Conservation (phyloP, 139 green algal species). For the Zygnema cylindricum region DNA sequence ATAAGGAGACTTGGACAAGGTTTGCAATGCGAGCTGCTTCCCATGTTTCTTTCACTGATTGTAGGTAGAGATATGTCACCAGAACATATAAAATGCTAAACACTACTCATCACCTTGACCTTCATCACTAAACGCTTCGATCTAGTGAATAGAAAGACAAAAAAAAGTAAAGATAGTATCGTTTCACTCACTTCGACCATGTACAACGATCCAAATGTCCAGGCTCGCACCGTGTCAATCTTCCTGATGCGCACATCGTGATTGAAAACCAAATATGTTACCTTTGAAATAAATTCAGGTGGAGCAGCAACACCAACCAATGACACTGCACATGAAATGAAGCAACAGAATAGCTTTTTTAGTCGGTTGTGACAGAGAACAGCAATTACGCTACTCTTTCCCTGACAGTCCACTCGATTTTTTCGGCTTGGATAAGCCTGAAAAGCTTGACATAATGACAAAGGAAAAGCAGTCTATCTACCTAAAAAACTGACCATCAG, state of each 20-base stretch:
- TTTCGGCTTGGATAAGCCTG: too few species aligned
- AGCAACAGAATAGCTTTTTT: background rate
- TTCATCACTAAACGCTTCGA: background rate
- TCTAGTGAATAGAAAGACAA: background rate
- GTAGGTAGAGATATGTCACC: background rate
- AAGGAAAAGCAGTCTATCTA: too few species aligned
- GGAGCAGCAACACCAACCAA: slow-evolving; percentile 65
- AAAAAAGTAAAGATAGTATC: background rate
- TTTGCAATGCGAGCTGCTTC: too few species aligned
- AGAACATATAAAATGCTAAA: background rate
- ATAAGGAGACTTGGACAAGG: too few species aligned
- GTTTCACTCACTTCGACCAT: slow-evolving; percentile 62
- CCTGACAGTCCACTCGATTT: too few species aligned
- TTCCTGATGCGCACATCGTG: slow-evolving; percentile 62
- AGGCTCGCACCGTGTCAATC: slow-evolving; percentile 73
- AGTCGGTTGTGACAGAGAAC: too few species aligned
- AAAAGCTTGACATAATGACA: too few species aligned
- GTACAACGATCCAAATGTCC: slow-evolving; percentile 66
- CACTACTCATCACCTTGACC: background rate
- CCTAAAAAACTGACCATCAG: too few species aligned
- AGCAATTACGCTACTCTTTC: background rate
- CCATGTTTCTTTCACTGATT: too few species aligned
- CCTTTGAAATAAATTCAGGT: slow-evolving; percentile 59
- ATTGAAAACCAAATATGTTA: slow-evolving; percentile 68
- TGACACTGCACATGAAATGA: slow-evolving; percentile 37